Percentiles rank a stretch among this genome's conserved stretches.
Evolutionary conservation across 129 eudicot genomes (phyloP).

Genomic region (Flaveria trinervia): DNA sequence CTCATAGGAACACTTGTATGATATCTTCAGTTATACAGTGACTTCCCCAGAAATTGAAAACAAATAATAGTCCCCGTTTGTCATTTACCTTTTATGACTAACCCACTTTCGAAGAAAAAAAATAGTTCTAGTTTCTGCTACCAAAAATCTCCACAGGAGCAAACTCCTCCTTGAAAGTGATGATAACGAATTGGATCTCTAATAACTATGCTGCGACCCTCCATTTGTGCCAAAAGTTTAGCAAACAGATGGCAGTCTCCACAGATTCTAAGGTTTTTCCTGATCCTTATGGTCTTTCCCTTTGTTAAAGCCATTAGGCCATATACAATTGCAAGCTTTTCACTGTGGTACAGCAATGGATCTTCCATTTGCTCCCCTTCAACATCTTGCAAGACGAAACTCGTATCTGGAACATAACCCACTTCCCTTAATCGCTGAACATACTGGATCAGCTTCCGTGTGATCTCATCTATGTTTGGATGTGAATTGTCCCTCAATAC

Average conservation of each 20-base stretch:
- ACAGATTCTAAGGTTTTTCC: conserved; percentile 72
- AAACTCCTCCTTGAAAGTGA: conserved; percentile 66
- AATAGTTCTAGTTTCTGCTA: conserved; percentile 18
- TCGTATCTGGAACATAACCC: conserved; percentile 72
- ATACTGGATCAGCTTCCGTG: conserved; percentile 35
- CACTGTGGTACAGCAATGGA: conserved; percentile 62
- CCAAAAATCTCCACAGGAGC: conserved; percentile 81
- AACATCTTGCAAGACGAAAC: conserved; percentile 65
- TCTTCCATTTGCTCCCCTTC: conserved; percentile 83
- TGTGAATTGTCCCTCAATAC: conserved; percentile 60
- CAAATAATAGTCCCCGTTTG: neutral
- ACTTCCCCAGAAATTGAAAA: neutral
- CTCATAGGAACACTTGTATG: neutral
- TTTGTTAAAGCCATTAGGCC: conserved; percentile 59
- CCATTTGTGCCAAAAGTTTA: conserved; percentile 60
- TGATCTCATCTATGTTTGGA: conserved; percentile 51
- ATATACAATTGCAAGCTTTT: conserved; percentile 69
- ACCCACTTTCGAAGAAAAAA: neutral
- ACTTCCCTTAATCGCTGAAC: conserved; percentile 53
- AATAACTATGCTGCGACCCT: conserved; percentile 52
- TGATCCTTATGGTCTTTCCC: conserved; percentile 61
- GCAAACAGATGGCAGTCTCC: conserved; percentile 75
- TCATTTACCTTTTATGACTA: neutral
- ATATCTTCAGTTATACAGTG: neutral
- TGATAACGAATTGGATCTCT: conserved; percentile 73